Evolutionary conservation across 2,329 filamentous ascomycete genomes (phyloP).

Genomic region (Lasiodiplodia theobromae): DNA sequence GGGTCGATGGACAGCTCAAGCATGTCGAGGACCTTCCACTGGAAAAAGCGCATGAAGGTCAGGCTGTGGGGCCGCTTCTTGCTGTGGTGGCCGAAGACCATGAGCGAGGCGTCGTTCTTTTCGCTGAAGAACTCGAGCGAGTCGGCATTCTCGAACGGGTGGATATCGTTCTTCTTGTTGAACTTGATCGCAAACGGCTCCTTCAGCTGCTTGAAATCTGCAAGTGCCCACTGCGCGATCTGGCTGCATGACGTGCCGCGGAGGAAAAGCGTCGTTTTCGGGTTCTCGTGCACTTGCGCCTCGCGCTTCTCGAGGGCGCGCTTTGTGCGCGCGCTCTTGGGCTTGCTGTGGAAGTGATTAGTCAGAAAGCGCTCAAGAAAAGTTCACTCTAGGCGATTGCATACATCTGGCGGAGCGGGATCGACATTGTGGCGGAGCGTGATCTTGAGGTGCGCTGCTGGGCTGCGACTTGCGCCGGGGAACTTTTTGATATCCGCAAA

Average conservation of each 20-base stretch:
- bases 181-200: conserved; percentile 87
- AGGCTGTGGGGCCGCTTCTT: conserved; percentile 97
- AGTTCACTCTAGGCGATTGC: background rate
- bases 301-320: conserved; percentile 92
- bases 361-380: background rate
- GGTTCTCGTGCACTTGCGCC: conserved; percentile 86
- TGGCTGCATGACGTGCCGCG: conserved; percentile 86
- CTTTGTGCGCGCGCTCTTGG: conserved; percentile 88
- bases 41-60: conserved; percentile 82
- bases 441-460: conserved; percentile 18
- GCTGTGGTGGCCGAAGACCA: conserved; percentile 83
- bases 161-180: conserved; percentile 94
- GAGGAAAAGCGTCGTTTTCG: conserved; percentile 88
- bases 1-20: conserved; percentile 85
- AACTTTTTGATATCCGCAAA: conserved; percentile 29
- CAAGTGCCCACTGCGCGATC: conserved; percentile 80
- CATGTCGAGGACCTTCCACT: conserved; percentile 92
- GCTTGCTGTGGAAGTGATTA: conserved; percentile 58
- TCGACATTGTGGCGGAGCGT: conserved; percentile 20
- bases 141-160: conserved; percentile 89
- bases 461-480: conserved; percentile 13
- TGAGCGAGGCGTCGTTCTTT: conserved; percentile 90
- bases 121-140: conserved; percentile 94
- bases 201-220: conserved; percentile 84
- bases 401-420: conserved; percentile 29